These are phyloP conservation scores for Alternaria triticina DNA, from an alignment of 2,329 filamentous ascomycete genomes.

Conservation along the genomic window DNA sequence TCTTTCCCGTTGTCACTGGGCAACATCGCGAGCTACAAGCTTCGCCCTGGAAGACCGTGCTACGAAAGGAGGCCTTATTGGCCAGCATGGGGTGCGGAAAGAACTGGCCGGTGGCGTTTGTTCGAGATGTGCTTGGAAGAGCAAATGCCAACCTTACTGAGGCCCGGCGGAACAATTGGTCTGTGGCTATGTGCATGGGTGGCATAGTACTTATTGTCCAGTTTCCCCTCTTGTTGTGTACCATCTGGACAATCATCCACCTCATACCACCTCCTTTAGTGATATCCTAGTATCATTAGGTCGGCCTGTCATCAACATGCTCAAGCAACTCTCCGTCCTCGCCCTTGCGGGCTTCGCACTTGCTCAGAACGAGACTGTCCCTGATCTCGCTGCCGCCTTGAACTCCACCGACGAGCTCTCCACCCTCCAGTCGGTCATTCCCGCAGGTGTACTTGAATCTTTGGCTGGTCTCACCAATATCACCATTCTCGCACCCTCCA, in stretches of 20 bases:
- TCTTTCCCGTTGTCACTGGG: slow-evolving; percentile 24
- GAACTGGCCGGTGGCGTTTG: slow-evolving; percentile 12
- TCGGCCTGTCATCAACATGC: slow-evolving; percentile 39
- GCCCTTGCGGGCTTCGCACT: slow-evolving; percentile 44
- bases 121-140: slow-evolving; percentile 16
- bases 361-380: slow-evolving; percentile 32
- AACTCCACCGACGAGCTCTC: slow-evolving; percentile 33
- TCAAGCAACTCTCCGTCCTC: slow-evolving; percentile 47
- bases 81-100: slow-evolving; percentile 13
- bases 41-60: slow-evolving; percentile 20
- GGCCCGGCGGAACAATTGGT: not conserved
- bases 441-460: slow-evolving; percentile 43
- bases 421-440: slow-evolving; percentile 46
- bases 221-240: slow-evolving; percentile 15
- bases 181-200: slow-evolving; percentile 8
- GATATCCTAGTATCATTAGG: not conserved
- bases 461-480: slow-evolving; percentile 56
- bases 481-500: slow-evolving; percentile 65
- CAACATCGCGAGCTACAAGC: slow-evolving; percentile 16
- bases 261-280: not conserved
- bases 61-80: slow-evolving; percentile 19
- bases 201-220: slow-evolving; percentile 24
- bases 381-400: slow-evolving; percentile 26
- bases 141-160: slow-evolving; percentile 14
- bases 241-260: not conserved